Percentiles rank a stretch among this genome's conserved stretches.
These are phyloP conservation scores for Torrubiella hemipterigena DNA, from an alignment of 2,329 filamentous ascomycete species.

Conservation along the genomic window DNA sequence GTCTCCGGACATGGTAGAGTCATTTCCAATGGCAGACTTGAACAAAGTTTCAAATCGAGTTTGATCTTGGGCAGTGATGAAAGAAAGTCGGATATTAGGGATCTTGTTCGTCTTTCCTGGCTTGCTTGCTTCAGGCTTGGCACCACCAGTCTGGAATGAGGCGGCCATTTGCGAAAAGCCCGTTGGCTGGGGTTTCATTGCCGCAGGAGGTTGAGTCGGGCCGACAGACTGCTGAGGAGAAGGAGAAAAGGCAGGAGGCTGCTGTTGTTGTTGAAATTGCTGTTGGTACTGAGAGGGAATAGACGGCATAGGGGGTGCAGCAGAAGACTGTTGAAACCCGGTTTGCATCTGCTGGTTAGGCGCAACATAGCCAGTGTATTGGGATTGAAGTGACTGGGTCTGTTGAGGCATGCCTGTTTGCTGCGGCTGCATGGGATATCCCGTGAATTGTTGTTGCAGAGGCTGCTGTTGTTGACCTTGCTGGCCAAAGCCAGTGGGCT, in stretches of 20 bases:
- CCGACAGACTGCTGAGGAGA: slow-evolving; percentile 38
- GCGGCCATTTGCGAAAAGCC: slow-evolving; percentile 57
- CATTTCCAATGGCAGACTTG: slow-evolving; percentile 82
- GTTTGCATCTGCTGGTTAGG: slow-evolving; percentile 40
- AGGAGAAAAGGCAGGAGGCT: slow-evolving; percentile 31
- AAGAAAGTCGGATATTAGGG: slow-evolving; percentile 85
- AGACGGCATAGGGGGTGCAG: slow-evolving; percentile 45
- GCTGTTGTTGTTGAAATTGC: slow-evolving; percentile 43
- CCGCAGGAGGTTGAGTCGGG: slow-evolving; percentile 38
- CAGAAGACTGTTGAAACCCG: slow-evolving; percentile 39
- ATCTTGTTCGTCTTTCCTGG: slow-evolving; percentile 59
- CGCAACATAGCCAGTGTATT: slow-evolving; percentile 26
- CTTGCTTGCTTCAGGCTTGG: slow-evolving; percentile 32
- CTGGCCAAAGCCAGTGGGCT: slow-evolving; percentile 49
- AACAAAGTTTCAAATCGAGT: slow-evolving; percentile 96
- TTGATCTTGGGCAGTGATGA: slow-evolving; percentile 91
- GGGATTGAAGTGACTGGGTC: slow-evolving; percentile 34
- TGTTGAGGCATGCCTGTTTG: slow-evolving; percentile 37
- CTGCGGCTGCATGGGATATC: slow-evolving; percentile 41
- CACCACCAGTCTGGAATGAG: slow-evolving; percentile 45
- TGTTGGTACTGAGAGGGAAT: slow-evolving; percentile 49
- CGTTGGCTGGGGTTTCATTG: slow-evolving; percentile 54
- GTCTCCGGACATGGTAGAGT: slow-evolving; percentile 79
- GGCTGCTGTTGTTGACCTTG: slow-evolving; percentile 28
- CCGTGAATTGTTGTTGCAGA: slow-evolving; percentile 47